Evolutionary conservation across 2,329 filamentous ascomycete genomes (phyloP).

Genomic region (Pseudogymnoascus sp.): DNA sequence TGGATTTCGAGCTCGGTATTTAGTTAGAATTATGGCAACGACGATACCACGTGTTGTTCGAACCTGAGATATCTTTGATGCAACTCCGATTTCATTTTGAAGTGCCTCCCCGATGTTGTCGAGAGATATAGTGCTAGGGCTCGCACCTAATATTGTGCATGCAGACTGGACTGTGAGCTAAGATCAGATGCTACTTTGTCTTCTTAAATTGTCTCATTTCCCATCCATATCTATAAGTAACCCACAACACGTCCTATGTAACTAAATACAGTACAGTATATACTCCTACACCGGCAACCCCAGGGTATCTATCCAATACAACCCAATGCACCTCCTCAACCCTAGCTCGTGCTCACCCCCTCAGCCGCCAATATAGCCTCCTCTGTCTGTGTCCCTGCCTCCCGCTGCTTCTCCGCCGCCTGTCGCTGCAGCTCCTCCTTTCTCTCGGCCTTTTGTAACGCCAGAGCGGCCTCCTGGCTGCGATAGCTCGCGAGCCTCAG

Average conservation of each 20-base stretch:
- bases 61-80: background rate
- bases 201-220: background rate
- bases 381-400: constrained; percentile 9
- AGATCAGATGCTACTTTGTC: background rate
- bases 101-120: background rate
- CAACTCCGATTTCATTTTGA: background rate
- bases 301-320: constrained; percentile 8
- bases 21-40: constrained; percentile 5
- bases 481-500: constrained; percentile 55
- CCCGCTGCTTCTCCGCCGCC: constrained; percentile 34
- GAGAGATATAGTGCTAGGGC: background rate
- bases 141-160: background rate
- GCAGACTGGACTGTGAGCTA: background rate
- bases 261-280: background rate
- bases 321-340: background rate
- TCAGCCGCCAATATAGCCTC: constrained; percentile 2
- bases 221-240: background rate
- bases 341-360: constrained; percentile 6
- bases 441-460: constrained; percentile 22
- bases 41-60: background rate
- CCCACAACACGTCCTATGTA: background rate
- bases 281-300: background rate
- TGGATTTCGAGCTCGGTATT: background rate
- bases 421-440: constrained; percentile 41
- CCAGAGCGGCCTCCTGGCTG: constrained; percentile 28